These are phyloP conservation scores for Penicillium sp. DNA, from an alignment of 2,329 filamentous ascomycete species.

Conservation along the genomic window DNA sequence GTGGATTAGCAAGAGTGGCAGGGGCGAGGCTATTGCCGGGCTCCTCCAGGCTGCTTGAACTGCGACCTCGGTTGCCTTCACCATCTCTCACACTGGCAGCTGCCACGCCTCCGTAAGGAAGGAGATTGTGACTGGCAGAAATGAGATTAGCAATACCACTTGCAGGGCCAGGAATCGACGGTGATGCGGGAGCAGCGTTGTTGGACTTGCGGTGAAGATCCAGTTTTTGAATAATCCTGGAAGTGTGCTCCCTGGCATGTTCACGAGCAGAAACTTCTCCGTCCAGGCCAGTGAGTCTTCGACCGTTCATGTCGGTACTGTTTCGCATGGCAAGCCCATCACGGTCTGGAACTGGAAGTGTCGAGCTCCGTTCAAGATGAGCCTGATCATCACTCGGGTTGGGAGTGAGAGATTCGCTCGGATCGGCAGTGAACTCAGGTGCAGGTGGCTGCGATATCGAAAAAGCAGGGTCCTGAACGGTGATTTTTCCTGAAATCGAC, in stretches of 20 bases:
- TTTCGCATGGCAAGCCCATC: conserved; percentile 63
- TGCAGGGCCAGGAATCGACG: conserved; percentile 50
- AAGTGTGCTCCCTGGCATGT: conserved; percentile 75
- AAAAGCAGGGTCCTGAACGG: conserved; percentile 72
- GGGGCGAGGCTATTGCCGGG: conserved; percentile 73
- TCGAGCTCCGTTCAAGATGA: conserved; percentile 63
- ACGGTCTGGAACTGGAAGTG: conserved; percentile 66
- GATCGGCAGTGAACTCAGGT: conserved; percentile 86
- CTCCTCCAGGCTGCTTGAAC: conserved; percentile 47
- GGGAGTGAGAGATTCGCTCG: conserved; percentile 66
- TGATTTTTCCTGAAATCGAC: conserved; percentile 47
- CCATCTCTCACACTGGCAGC: conserved; percentile 44
- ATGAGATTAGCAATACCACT: conserved; percentile 82
- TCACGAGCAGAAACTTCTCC: conserved; percentile 69
- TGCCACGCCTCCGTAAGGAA: conserved; percentile 64
- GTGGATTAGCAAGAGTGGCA: conserved; percentile 78
- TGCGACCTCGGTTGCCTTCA: conserved; percentile 41
- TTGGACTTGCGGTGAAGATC: conserved; percentile 80
- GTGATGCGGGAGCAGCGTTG: conserved; percentile 58
- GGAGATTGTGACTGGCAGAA: conserved; percentile 77
- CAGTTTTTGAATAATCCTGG: conserved; percentile 88
- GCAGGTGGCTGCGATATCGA: conserved; percentile 86
- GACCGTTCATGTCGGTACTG: conserved; percentile 70
- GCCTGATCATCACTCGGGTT: conserved; percentile 59
- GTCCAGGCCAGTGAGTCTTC: conserved; percentile 57